Conservation (phyloP, 192 early-diverging fungal genomes). For the Kickxella alabastrina region DNA sequence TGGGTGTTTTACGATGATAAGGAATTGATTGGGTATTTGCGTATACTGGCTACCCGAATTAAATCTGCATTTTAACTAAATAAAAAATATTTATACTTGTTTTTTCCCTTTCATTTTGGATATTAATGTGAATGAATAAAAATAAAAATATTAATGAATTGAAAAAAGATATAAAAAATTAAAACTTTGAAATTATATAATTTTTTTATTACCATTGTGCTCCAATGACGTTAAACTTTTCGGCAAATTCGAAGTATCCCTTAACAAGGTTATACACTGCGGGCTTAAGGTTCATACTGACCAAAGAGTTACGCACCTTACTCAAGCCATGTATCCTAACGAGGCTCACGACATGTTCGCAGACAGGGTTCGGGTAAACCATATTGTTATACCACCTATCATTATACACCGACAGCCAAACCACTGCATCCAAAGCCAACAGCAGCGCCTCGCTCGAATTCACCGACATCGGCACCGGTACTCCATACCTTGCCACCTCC, state of each 20-base stretch:
- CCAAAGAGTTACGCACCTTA: conserved; percentile 88
- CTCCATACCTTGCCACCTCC: conserved; percentile 39
- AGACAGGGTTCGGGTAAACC: conserved; percentile 85
- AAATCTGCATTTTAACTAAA: conserved; percentile 4
- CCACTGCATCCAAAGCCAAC: conserved; percentile 73
- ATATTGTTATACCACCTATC: conserved; percentile 92
- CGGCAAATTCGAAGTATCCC: conserved; percentile 63
- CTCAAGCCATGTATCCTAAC: conserved; percentile 83
- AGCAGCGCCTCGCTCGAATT: conserved; percentile 61
- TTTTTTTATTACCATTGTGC: conserved; percentile 54
- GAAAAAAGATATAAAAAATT: neutral
- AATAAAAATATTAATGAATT: conserved; percentile 3
- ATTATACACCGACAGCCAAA: conserved; percentile 78
- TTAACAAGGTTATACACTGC: conserved; percentile 74
- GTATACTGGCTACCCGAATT: conserved; percentile 8
- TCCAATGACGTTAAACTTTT: conserved; percentile 71
- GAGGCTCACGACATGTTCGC: conserved; percentile 78
- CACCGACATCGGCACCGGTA: conserved; percentile 10
- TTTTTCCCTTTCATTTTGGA: conserved; percentile 2
- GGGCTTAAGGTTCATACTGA: conserved; percentile 81
- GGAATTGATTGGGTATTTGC: conserved; percentile 7
- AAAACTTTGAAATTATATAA: too few relatives aligned
- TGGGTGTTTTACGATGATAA: conserved; percentile 33
- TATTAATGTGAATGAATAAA: conserved; percentile 5
- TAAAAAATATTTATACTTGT: neutral